Conservation (phyloP, 768 basidiomycete genomes). For the Mycena latifolia region DNA sequence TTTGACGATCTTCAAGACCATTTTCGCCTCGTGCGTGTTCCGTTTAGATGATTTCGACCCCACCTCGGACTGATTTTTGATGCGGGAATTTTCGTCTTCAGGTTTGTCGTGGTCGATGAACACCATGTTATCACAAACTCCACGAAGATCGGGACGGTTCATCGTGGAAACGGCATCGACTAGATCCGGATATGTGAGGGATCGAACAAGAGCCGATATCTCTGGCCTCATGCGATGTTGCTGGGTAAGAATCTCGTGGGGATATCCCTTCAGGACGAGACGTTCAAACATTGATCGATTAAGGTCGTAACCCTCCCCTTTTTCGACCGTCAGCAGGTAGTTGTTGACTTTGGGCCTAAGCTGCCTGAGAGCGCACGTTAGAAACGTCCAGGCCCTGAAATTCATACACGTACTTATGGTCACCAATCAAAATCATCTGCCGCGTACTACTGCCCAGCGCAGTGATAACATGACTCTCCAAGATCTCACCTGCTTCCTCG, state of each 20-base stretch:
- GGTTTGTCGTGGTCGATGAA: slow-evolving; percentile 70
- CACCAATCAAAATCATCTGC: slow-evolving; percentile 77
- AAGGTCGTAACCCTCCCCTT: slow-evolving; percentile 74
- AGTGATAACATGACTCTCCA: slow-evolving; percentile 76
- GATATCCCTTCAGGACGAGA: slow-evolving; percentile 70
- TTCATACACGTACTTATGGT: slow-evolving; percentile 70
- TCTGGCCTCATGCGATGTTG: slow-evolving; percentile 86
- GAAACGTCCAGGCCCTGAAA: not conserved
- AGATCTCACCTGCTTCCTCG: slow-evolving; percentile 81
- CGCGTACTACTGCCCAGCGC: slow-evolving; percentile 59
- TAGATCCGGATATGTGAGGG: slow-evolving; percentile 75
- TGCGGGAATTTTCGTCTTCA: slow-evolving; percentile 60
- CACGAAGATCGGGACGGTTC: slow-evolving; percentile 64
- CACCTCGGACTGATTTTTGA: slow-evolving; percentile 61
- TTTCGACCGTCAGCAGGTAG: slow-evolving; percentile 75
- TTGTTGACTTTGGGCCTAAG: slow-evolving; percentile 80
- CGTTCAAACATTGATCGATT: slow-evolving; percentile 80
- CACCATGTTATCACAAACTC: slow-evolving; percentile 68
- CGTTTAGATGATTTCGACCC: slow-evolving; percentile 68
- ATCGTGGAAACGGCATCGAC: slow-evolving; percentile 64
- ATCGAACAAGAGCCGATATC: slow-evolving; percentile 71
- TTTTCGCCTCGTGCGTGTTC: slow-evolving; percentile 69
- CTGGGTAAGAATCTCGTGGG: slow-evolving; percentile 64
- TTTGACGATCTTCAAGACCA: slow-evolving; percentile 74
- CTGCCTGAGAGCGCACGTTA: slow-evolving; percentile 57